phyloP scores from a whole-genome alignment of 257 asterid genomes.

The Anisodus acutangulus region DNA sequence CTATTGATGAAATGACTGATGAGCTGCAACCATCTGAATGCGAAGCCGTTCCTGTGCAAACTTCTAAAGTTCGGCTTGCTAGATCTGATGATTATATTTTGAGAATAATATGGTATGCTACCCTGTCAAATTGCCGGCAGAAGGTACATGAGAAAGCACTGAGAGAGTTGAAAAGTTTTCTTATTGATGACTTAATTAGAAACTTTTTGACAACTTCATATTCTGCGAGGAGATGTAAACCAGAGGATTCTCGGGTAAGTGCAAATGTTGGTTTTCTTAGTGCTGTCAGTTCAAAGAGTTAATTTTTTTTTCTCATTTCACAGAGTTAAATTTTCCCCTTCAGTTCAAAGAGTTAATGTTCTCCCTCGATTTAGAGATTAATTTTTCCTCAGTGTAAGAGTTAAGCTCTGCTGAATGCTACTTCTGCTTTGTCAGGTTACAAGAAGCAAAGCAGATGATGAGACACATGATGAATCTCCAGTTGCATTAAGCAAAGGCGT shows the following conservation, averaged over 20 bases:
- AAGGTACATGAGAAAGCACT: slow-evolving; percentile 66
- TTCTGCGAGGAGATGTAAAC: slow-evolving; percentile 42
- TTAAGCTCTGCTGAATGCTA: slow-evolving; percentile 3
- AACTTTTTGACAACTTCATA: slow-evolving; percentile 40
- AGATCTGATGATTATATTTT: slow-evolving; percentile 44
- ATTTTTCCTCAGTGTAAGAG: slow-evolving; percentile 32
- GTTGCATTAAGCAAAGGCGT: slow-evolving; percentile 27
- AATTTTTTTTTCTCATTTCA: background rate
- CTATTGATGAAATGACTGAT: slow-evolving; percentile 44
- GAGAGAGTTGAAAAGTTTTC: slow-evolving; percentile 51
- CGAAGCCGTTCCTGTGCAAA: slow-evolving; percentile 50
- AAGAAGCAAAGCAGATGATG: slow-evolving; percentile 34
- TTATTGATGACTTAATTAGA: slow-evolving; percentile 53
- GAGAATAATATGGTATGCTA: slow-evolving; percentile 54
- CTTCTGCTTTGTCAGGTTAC: slow-evolving; percentile 43
- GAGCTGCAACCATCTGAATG: slow-evolving; percentile 65
- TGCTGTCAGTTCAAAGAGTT: slow-evolving; percentile 6
- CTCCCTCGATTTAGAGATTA: slow-evolving; percentile 18
- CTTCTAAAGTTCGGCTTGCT: slow-evolving; percentile 37
- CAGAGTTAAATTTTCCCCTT: background rate
- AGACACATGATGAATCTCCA: slow-evolving; percentile 40
- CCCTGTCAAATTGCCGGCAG: slow-evolving; percentile 65
- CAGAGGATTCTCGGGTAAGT: slow-evolving; percentile 52
- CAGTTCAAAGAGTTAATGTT: background rate
- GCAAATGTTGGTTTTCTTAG: slow-evolving; percentile 12